A percentile compares a stretch with the other conserved stretches of the same genome.
Conservation (phyloP, 495 filamentous ascomycete species). For the Immersiella caudata region DNA sequence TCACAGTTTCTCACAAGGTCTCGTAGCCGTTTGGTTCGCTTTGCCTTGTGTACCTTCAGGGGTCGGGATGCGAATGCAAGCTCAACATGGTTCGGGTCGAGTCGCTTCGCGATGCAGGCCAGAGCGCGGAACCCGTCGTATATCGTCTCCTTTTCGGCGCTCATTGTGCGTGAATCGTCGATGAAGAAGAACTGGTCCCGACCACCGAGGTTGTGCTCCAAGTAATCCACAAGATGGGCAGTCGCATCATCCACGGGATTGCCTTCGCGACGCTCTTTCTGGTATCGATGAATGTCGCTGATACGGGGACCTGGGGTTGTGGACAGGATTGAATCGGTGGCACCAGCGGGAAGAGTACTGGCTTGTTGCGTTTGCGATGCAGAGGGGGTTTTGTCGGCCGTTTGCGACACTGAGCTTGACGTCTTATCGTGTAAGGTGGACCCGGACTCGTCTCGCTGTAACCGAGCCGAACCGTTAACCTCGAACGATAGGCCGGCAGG, state of each 20-base stretch:
- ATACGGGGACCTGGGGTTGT: background rate
- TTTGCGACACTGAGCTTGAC: background rate
- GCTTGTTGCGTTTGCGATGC: background rate
- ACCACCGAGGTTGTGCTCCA: slow-evolving; percentile 29
- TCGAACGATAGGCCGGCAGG: no score
- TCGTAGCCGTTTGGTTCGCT: slow-evolving; percentile 16
- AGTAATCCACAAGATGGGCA: slow-evolving; percentile 22
- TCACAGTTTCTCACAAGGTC: slow-evolving; percentile 22
- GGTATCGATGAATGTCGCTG: background rate
- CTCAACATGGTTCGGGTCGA: slow-evolving; percentile 40
- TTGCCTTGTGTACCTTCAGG: slow-evolving; percentile 8
- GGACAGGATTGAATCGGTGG: background rate
- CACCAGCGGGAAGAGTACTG: background rate
- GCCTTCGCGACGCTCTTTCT: background rate
- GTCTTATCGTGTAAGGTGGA: no score
- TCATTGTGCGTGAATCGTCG: slow-evolving; percentile 44
- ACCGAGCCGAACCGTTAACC: no score
- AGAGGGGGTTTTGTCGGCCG: background rate
- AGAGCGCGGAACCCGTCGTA: slow-evolving; percentile 32
- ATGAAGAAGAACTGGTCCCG: slow-evolving; percentile 45
- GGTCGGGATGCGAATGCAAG: slow-evolving; percentile 39
- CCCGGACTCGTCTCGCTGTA: no score
- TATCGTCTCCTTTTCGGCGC: slow-evolving; percentile 31
- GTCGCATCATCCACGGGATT: slow-evolving; percentile 15
- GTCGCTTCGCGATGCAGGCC: slow-evolving; percentile 37